These are phyloP conservation scores for Ogataea glucozyma DNA, from an alignment of 805 yeast species.

Conservation along the genomic window DNA sequence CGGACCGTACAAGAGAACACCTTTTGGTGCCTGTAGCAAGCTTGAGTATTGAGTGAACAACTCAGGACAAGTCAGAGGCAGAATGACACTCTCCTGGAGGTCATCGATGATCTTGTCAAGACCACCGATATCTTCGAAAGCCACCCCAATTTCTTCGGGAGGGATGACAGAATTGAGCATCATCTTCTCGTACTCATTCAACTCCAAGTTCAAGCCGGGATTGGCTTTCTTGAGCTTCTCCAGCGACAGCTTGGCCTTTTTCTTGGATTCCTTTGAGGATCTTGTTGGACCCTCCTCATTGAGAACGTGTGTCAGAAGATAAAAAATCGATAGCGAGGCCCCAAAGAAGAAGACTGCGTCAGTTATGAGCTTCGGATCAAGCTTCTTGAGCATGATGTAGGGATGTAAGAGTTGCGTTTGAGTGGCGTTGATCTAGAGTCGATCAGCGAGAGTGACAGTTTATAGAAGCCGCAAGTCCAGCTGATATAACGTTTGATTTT, in stretches of 20 bases:
- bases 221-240: constrained; percentile 57
- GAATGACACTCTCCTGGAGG: constrained; percentile 81
- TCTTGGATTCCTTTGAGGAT: constrained; percentile 59
- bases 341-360: constrained; percentile 39
- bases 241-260: constrained; percentile 56
- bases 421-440: no score
- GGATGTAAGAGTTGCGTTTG: no score
- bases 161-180: constrained; percentile 76
- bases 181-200: constrained; percentile 75
- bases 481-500: no score
- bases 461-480: no score
- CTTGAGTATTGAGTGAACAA: constrained; percentile 66
- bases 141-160: constrained; percentile 77
- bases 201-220: constrained; percentile 56
- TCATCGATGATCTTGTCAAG: constrained; percentile 80
- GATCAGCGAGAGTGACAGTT: no score
- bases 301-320: constrained; percentile 38
- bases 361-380: constrained; percentile 32
- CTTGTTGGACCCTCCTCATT: constrained; percentile 38
- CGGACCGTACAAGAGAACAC: constrained; percentile 90
- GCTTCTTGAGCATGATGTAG: constrained; percentile 27
- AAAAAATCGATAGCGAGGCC: constrained; percentile 57
- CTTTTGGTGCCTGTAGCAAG: constrained; percentile 87
- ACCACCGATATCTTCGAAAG: constrained; percentile 88
- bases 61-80: constrained; percentile 81